Evolutionary conservation across 192 early-diverging fungal genomes (phyloP).

Genomic region (Coemansia sp.): DNA sequence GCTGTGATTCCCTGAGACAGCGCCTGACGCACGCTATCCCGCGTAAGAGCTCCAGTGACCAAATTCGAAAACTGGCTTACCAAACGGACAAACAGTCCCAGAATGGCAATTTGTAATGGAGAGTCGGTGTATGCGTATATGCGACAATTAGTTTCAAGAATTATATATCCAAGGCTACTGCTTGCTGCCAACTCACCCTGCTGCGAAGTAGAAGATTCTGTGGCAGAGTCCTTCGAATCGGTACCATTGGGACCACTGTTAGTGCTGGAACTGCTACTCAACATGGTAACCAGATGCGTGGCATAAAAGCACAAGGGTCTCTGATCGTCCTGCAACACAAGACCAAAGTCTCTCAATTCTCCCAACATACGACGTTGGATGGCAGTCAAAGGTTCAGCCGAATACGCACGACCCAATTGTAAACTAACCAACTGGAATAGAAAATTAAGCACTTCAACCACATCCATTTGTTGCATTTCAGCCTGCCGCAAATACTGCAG

Average conservation of each 20-base stretch:
- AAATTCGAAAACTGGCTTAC: constrained; percentile 88
- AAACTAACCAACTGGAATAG: constrained; percentile 89
- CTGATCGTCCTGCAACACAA: constrained; percentile 84
- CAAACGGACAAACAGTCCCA: constrained; percentile 85
- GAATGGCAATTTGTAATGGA: constrained; percentile 88
- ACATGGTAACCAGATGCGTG: constrained; percentile 83
- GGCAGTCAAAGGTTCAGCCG: constrained; percentile 75
- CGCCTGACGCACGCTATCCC: constrained; percentile 83
- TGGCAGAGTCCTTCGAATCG: background rate
- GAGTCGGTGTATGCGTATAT: constrained; percentile 96
- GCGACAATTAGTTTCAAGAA: constrained; percentile 93
- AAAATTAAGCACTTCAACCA: constrained; percentile 92
- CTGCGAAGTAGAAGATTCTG: background rate
- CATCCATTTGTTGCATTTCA: constrained; percentile 73
- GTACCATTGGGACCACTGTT: constrained; percentile 15
- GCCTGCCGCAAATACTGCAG: constrained; percentile 90
- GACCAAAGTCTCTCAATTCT: constrained; percentile 85
- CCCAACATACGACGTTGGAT: constrained; percentile 83
- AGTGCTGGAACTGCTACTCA: constrained; percentile 62
- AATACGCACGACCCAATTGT: constrained; percentile 88
- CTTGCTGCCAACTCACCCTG: constrained; percentile 26
- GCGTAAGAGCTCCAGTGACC: constrained; percentile 81
- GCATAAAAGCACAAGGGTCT: constrained; percentile 80
- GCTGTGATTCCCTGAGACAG: constrained; percentile 87
- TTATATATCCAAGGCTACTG: constrained; percentile 75